Evolutionary conservation across 1,139 yeast genomes (phyloP), one percentile per base, ranked within the genome.

Genomic region (Hyphopichia khmerensis): DNA sequence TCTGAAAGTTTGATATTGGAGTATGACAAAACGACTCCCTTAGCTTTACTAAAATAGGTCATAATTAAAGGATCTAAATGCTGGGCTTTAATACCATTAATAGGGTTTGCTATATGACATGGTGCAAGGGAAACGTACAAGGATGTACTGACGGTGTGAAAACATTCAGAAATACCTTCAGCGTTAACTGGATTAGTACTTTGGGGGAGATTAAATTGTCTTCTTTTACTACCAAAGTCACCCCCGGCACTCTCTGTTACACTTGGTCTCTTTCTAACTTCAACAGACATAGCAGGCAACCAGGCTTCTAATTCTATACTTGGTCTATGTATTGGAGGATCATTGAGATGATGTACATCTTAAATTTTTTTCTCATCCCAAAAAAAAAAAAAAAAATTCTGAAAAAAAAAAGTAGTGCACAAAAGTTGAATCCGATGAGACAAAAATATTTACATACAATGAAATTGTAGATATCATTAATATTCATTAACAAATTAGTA

Each of bases 121-220:
- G 99, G 98, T 10, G 98, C 96, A 43, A 93, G 64, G 4, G 96
- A 88, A 3, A 90, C 82, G 57, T 90, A 89, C 62, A 93, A 63
- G 16, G 80, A 70, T 2, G 89, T 74, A 35, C 82, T 75, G 42
- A 84, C 79, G 36, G 66, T 71, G 52, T 80, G 82, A 67, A 87
- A 88, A 59, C 95, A 86, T 59, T 83, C 72, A 2, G 81, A 72
- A 9, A 75, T 46, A 0, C 80, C 82, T 16, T 72, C 67, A 8
- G 51, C 59, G 44, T 65, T 60, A 23, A 65, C 42, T 2, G 65
- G 57, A 44, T 74, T 75, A 40, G 68, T 55, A 43, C 71, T 64
- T 43, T 61, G 56, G 27, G 69, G 63, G 26, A 46, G 40, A 24
- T 41, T 47, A 33, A 43, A 43, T 39, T 48, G 56, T 48, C 63